Evolutionary conservation across 2,329 filamentous ascomycete species (phyloP).

Genomic region (Ceratocystis lukuohia): DNA sequence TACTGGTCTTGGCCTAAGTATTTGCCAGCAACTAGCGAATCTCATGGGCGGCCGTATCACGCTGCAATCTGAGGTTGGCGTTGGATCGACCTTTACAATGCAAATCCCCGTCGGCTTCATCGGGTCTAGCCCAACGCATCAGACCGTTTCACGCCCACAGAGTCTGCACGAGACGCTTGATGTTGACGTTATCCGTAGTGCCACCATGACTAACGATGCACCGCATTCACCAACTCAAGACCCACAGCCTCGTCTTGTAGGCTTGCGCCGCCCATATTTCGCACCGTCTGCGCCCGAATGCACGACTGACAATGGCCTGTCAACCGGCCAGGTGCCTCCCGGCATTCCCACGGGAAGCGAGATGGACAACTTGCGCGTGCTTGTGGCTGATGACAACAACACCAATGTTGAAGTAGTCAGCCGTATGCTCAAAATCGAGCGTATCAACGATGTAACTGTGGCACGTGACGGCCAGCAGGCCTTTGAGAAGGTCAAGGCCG

Average conservation of each 20-base stretch:
- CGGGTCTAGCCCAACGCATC: conserved; percentile 47
- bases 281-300: conserved; percentile 27
- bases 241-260: conserved; percentile 64
- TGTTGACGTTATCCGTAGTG: conserved; percentile 21
- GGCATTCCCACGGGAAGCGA: conserved; percentile 46
- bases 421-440: conserved; percentile 58
- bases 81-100: conserved; percentile 72
- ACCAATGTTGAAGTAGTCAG: conserved; percentile 47
- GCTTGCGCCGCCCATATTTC: conserved; percentile 74
- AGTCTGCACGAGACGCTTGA: conserved; percentile 31
- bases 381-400: conserved; percentile 64
- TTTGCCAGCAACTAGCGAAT: conserved; percentile 72
- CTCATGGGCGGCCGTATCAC: conserved; percentile 70
- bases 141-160: conserved; percentile 34
- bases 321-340: neutral
- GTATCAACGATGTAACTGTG: conserved; percentile 76
- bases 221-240: conserved; percentile 40
- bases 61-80: conserved; percentile 56
- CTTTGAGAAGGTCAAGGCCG: conserved; percentile 69
- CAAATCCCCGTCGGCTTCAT: conserved; percentile 68
- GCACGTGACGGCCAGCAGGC: conserved; percentile 80
- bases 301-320: conserved; percentile 15
- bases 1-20: conserved; percentile 75
- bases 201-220: conserved; percentile 23
- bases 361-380: conserved; percentile 55